A percentile compares a stretch with the other conserved stretches of the same genome.
Evolutionary conservation across 1,284 basidiomycete genomes (phyloP).

Genomic region (Ustanciosporium gigantosporum): DNA sequence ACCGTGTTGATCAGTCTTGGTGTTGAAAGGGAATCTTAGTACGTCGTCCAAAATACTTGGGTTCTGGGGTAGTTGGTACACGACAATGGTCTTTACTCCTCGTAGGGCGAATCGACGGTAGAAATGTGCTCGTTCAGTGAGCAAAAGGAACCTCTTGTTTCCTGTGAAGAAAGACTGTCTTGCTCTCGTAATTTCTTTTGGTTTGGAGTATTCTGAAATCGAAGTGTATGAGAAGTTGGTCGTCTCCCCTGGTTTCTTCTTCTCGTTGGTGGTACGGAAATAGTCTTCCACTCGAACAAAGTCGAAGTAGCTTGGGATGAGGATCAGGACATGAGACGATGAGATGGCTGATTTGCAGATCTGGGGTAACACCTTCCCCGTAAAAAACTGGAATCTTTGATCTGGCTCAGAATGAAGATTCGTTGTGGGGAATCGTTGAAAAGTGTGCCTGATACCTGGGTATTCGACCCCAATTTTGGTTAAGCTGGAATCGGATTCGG

Average conservation of each 20-base stretch:
- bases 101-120: conserved; percentile 75
- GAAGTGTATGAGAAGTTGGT: conserved; percentile 67
- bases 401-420: conserved; percentile 81
- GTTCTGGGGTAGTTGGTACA: conserved; percentile 89
- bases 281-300: conserved; percentile 88
- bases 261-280: conserved; percentile 66
- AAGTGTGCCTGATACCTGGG: conserved; percentile 66
- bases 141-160: conserved; percentile 80
- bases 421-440: conserved; percentile 73
- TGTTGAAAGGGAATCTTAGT: conserved; percentile 76
- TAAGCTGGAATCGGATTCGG: conserved; percentile 23
- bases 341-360: conserved; percentile 88
- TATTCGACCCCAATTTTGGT: conserved; percentile 12
- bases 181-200: conserved; percentile 88
- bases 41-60: conserved; percentile 88
- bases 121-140: conserved; percentile 97
- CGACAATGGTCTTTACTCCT: conserved; percentile 87
- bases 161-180: conserved; percentile 89
- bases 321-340: conserved; percentile 81
- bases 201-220: conserved; percentile 93
- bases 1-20: conserved; percentile 4
- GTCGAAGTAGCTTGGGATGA: conserved; percentile 94
- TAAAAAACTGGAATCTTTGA: conserved; percentile 82
- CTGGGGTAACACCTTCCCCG: conserved; percentile 77
- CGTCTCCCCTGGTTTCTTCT: conserved; percentile 56